phyloP scores from a whole-genome alignment of 2,329 filamentous ascomycete species.

The Didymella segeticola region DNA sequence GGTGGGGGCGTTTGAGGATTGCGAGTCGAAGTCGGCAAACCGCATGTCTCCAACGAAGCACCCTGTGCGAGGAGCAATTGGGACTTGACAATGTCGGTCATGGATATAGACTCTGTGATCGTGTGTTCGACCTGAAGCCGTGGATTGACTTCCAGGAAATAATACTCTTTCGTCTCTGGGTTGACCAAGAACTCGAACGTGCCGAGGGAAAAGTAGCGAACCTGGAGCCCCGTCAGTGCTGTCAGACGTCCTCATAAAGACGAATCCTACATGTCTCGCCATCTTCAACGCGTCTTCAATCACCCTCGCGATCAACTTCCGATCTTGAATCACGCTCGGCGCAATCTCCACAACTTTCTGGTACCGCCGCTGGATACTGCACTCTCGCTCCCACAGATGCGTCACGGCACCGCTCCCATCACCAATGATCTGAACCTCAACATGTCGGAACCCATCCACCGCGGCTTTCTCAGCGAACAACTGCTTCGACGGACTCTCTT shows the following conservation, averaged over 20 bases:
- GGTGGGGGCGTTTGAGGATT: slow-evolving; percentile 48
- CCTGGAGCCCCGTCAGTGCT: slow-evolving; percentile 33
- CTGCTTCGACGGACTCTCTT: slow-evolving; percentile 64
- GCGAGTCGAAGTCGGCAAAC: slow-evolving; percentile 29
- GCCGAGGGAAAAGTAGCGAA: slow-evolving; percentile 65
- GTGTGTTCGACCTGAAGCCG: slow-evolving; percentile 69
- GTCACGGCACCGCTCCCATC: slow-evolving; percentile 60
- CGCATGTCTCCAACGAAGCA: slow-evolving; percentile 47
- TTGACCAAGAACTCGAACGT: slow-evolving; percentile 71
- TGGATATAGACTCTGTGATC: slow-evolving; percentile 63
- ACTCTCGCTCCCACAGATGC: slow-evolving; percentile 67
- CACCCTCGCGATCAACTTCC: slow-evolving; percentile 56
- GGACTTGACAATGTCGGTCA: slow-evolving; percentile 61
- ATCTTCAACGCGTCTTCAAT: slow-evolving; percentile 63
- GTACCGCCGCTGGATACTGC: slow-evolving; percentile 65
- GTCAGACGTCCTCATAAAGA: fast-evolving
- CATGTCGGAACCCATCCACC: slow-evolving; percentile 65
- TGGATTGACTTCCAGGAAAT: slow-evolving; percentile 68
- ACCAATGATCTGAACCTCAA: slow-evolving; percentile 68
- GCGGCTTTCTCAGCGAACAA: slow-evolving; percentile 69
- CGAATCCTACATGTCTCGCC: slow-evolving; percentile 54
- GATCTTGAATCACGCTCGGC: slow-evolving; percentile 58
- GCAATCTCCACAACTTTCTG: slow-evolving; percentile 68
- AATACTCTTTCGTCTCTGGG: slow-evolving; percentile 57
- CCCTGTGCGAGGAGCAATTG: slow-evolving; percentile 64